Percentiles rank a stretch among this genome's conserved stretches.
Conservation (phyloP, 768 basidiomycete genomes). For the Trametes cinnabarina region DNA sequence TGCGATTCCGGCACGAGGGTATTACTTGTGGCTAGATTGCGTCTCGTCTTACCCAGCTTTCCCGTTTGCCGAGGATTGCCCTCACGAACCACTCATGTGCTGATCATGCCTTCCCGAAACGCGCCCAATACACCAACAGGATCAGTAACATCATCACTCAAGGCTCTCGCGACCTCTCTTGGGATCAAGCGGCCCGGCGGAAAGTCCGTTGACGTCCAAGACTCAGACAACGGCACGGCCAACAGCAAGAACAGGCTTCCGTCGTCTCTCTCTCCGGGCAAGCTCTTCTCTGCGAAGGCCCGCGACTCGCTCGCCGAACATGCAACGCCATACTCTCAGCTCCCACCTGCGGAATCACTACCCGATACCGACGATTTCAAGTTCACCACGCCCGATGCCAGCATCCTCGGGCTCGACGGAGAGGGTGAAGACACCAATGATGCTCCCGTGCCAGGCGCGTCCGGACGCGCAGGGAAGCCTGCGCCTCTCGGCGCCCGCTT, state of each 20-base stretch:
- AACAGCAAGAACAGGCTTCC: slow-evolving; percentile 19
- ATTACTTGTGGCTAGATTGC: background rate
- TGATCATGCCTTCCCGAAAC: background rate
- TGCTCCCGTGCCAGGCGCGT: slow-evolving; percentile 59
- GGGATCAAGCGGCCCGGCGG: slow-evolving; percentile 55
- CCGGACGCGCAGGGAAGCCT: slow-evolving; percentile 56
- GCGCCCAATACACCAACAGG: slow-evolving; percentile 33
- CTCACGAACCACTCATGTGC: slow-evolving; percentile 4
- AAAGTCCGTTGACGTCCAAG: slow-evolving; percentile 26
- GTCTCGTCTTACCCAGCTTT: no score
- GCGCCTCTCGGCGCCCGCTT: slow-evolving; percentile 60
- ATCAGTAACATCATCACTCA: slow-evolving; percentile 69
- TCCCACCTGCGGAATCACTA: slow-evolving; percentile 17
- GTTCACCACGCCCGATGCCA: slow-evolving; percentile 37
- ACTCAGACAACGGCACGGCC: slow-evolving; percentile 19
- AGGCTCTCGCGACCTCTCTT: slow-evolving; percentile 71
- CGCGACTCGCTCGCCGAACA: slow-evolving; percentile 20
- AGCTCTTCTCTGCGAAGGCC: slow-evolving; percentile 5
- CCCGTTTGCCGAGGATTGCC: no score
- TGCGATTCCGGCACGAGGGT: no score
- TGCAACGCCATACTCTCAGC: slow-evolving; percentile 17
- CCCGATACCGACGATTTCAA: slow-evolving; percentile 40
- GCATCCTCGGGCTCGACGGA: slow-evolving; percentile 14
- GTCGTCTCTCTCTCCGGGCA: slow-evolving; percentile 23
- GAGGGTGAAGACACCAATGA: slow-evolving; percentile 13